phyloP scores from a whole-genome alignment of 2,329 filamentous ascomycete species.

The Knufia fluminis region DNA sequence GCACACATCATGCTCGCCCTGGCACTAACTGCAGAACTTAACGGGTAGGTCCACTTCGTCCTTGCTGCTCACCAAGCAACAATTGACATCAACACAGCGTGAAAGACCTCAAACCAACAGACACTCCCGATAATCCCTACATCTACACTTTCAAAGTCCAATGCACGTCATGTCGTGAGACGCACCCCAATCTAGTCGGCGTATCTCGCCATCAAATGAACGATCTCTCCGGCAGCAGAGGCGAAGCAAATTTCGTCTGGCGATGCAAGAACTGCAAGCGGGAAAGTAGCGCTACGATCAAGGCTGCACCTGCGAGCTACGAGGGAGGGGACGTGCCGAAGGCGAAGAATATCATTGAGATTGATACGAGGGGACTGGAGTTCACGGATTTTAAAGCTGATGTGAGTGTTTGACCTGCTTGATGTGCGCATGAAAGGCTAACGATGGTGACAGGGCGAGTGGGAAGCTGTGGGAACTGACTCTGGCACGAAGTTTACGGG shows the following conservation, averaged over 20 bases:
- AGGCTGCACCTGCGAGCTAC: slow-evolving; percentile 62
- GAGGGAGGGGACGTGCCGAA: slow-evolving; percentile 62
- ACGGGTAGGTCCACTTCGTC: slow-evolving; percentile 20
- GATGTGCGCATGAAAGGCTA: slow-evolving; percentile 45
- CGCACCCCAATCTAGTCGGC: slow-evolving; percentile 74
- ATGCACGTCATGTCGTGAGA: slow-evolving; percentile 94
- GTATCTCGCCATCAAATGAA: slow-evolving; percentile 85
- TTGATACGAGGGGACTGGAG: slow-evolving; percentile 90
- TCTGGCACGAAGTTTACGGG: slow-evolving; percentile 70
- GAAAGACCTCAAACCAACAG: slow-evolving; percentile 75
- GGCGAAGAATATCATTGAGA: slow-evolving; percentile 69
- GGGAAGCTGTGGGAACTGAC: slow-evolving; percentile 73
- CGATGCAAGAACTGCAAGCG: slow-evolving; percentile 97
- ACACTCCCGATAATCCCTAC: slow-evolving; percentile 74
- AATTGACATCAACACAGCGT: slow-evolving; percentile 50
- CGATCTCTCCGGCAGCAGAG: slow-evolving; percentile 83
- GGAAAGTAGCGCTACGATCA: slow-evolving; percentile 79
- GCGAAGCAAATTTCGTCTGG: slow-evolving; percentile 99
- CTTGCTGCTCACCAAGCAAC: background rate
- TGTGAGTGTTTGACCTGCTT: slow-evolving; percentile 42
- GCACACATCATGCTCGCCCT: slow-evolving; percentile 17
- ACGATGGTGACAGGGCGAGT: slow-evolving; percentile 59
- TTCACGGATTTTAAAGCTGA: slow-evolving; percentile 87
- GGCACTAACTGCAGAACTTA: slow-evolving; percentile 21
- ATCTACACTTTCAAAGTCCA: slow-evolving; percentile 98